Evolutionary conservation across 2,329 filamentous ascomycete genomes (phyloP), one percentile per base, ranked within the genome.

Genomic region (Arthrobotrys sinensis): DNA sequence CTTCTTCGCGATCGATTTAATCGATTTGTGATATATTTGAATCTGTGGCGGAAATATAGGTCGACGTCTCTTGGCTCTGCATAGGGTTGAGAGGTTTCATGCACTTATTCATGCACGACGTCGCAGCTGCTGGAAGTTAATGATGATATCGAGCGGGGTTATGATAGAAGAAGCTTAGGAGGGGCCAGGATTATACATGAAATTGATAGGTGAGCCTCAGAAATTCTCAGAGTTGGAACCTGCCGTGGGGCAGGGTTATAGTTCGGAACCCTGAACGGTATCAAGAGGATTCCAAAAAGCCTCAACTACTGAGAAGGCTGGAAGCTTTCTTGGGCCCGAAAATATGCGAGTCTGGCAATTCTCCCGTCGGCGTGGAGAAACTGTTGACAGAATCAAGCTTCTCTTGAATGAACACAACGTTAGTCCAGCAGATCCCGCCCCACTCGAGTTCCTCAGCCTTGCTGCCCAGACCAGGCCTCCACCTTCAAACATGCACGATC

Each of bases 381-480:
- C n/a, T n/a, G 12, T 45, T 6, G 40, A 16, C 40, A 45, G 40
- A 45, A 16, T 16, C 40, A 12, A 16, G 40, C 40, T 45, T 45
- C 12, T 5, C n/a, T 45, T 14, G 40, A 14, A 16, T 28, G 24
- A 28, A 28, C 36, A 10, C 12, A 38, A 38, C 36, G 36, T 38
- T 38, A 38, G 12, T 12, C 7, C 36, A 38, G 36, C 36, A 12
- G 24, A 28, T 28, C 24, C 24, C 24, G 24, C 24, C 24, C 24
- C 24, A 4, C 24, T 28, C 24, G 24, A 28, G 24, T 28, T 28
- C 24, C 24, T 28, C 36, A 38, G 36, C 36, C 36, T 38, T 38
- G 36, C 12, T 38, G 36, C 36, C 40, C n/a, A n/a, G 40, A 45
- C 40, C 40, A 45, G 40, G 40, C 40, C 40, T 45, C 40, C 40